These are phyloP conservation scores for Mortierella sp. DNA, from an alignment of 371 early-diverging fungal species.

Conservation along the genomic window DNA sequence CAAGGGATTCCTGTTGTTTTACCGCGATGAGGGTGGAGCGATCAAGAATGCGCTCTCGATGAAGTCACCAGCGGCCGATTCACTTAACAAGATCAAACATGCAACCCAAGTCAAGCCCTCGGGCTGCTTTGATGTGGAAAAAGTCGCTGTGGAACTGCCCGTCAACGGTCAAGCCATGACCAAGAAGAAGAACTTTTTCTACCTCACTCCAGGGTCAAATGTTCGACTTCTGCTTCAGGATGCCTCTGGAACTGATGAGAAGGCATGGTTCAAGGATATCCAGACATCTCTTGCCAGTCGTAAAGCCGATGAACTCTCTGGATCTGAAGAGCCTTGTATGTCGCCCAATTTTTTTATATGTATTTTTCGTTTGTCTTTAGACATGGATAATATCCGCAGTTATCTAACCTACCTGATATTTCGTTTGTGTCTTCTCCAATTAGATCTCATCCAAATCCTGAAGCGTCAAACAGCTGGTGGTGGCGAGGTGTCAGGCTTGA, in stretches of 20 bases:
- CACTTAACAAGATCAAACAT: slow-evolving; percentile 20
- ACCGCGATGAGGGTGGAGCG: slow-evolving; percentile 39
- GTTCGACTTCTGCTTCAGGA: slow-evolving; percentile 46
- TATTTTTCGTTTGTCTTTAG: too few species aligned
- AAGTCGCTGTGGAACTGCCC: slow-evolving; percentile 30
- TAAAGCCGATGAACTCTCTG: slow-evolving; percentile 30
- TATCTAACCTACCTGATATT: background rate
- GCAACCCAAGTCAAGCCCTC: slow-evolving; percentile 42
- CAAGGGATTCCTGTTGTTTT: slow-evolving; percentile 44
- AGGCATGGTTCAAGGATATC: slow-evolving; percentile 42
- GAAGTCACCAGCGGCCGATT: slow-evolving; percentile 21
- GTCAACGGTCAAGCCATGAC: slow-evolving; percentile 28
- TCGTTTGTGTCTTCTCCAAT: background rate
- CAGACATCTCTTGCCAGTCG: slow-evolving; percentile 32
- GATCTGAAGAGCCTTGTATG: slow-evolving; percentile 38
- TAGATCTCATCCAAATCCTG: slow-evolving; percentile 39
- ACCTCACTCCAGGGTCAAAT: slow-evolving; percentile 30
- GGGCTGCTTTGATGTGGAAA: slow-evolving; percentile 45
- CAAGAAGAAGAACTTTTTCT: slow-evolving; percentile 48
- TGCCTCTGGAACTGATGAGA: slow-evolving; percentile 37
- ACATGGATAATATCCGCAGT: too few species aligned
- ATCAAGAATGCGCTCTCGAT: slow-evolving; percentile 32
- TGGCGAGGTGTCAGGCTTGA: slow-evolving; percentile 31
- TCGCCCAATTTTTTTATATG: background rate
- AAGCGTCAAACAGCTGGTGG: slow-evolving; percentile 34